A percentile compares a stretch with the other conserved stretches of the same genome.
Conservation (phyloP, 2,329 filamentous ascomycete species). For the Zasmidium citrigriseum region DNA sequence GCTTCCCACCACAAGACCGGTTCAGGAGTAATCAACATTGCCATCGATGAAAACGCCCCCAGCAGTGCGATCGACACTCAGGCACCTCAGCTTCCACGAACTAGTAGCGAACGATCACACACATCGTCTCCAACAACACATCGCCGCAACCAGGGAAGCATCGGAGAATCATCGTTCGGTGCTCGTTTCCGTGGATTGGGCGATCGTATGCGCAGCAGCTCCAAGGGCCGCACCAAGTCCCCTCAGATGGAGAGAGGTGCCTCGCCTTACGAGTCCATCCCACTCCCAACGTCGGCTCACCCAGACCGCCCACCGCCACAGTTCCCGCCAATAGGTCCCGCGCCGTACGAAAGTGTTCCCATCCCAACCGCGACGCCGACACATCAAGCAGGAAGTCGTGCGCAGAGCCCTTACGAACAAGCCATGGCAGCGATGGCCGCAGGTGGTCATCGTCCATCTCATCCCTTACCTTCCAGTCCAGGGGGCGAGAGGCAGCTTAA, state of each 20-base stretch:
- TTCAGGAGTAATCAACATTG: slow-evolving; percentile 45
- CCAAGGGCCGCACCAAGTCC: slow-evolving; percentile 53
- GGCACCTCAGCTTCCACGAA: slow-evolving; percentile 18
- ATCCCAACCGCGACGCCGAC: background rate
- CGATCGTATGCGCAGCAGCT: slow-evolving; percentile 61
- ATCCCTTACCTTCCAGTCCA: slow-evolving; percentile 40
- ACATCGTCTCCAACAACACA: slow-evolving; percentile 31
- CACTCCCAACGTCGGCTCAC: slow-evolving; percentile 5
- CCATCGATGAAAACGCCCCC: slow-evolving; percentile 43
- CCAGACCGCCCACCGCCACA: background rate
- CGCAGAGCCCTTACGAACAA: slow-evolving; percentile 35
- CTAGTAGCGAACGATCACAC: slow-evolving; percentile 33
- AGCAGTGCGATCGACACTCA: slow-evolving; percentile 15
- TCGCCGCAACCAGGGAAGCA: slow-evolving; percentile 54
- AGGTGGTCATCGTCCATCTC: slow-evolving; percentile 27
- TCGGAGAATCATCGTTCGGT: slow-evolving; percentile 50
- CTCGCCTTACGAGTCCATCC: slow-evolving; percentile 19
- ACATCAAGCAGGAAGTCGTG: slow-evolving; percentile 12
- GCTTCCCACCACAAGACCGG: slow-evolving; percentile 29
- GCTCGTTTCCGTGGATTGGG: slow-evolving; percentile 56
- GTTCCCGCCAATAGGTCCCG: background rate
- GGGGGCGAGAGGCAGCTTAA: slow-evolving; percentile 28
- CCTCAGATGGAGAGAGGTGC: slow-evolving; percentile 38
- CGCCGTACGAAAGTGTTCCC: slow-evolving; percentile 6
- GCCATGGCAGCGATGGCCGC: slow-evolving; percentile 28